Percentiles rank a stretch among this genome's conserved stretches.
Conservation (phyloP, 345 rosid species). For the Pistacia vera region DNA sequence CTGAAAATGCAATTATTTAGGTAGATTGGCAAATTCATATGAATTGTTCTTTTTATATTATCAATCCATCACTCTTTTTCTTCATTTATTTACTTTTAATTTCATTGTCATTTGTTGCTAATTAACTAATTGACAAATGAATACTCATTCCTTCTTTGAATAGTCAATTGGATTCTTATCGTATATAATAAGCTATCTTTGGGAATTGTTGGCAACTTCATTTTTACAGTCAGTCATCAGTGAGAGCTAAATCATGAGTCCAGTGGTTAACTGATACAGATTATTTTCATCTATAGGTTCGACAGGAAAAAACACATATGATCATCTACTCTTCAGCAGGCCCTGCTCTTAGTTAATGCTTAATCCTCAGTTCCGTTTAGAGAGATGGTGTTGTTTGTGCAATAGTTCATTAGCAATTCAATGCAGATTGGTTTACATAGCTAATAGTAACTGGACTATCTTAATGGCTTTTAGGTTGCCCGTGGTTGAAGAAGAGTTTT, state of each 20-base stretch:
- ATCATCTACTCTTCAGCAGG: conserved; percentile 98
- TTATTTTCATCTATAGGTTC: conserved; percentile 62
- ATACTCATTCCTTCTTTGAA: not conserved
- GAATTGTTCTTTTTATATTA: not conserved
- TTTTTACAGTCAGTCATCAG: not conserved
- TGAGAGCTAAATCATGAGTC: not conserved
- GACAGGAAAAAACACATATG: conserved; percentile 90
- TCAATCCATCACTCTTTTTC: not conserved
- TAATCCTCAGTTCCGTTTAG: not conserved
- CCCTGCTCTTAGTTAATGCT: conserved; percentile 20
- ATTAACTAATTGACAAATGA: not conserved
- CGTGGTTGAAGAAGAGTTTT: not conserved
- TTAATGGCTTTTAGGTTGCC: not conserved
- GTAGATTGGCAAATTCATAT: not conserved
- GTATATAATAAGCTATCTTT: not conserved
- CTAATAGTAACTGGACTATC: not conserved
- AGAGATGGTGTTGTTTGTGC: not conserved
- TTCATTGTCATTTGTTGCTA: not conserved
- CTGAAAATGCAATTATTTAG: not conserved
- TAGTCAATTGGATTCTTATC: not conserved
- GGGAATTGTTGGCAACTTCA: not conserved
- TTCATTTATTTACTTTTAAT: not conserved
- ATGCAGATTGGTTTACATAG: not conserved
- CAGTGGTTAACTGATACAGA: conserved; percentile 1
- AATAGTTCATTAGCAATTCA: not conserved